Base-by-base conservation (phyloP, 2,329 filamentous ascomycete species). In the Fusarium tupiense region DNA sequence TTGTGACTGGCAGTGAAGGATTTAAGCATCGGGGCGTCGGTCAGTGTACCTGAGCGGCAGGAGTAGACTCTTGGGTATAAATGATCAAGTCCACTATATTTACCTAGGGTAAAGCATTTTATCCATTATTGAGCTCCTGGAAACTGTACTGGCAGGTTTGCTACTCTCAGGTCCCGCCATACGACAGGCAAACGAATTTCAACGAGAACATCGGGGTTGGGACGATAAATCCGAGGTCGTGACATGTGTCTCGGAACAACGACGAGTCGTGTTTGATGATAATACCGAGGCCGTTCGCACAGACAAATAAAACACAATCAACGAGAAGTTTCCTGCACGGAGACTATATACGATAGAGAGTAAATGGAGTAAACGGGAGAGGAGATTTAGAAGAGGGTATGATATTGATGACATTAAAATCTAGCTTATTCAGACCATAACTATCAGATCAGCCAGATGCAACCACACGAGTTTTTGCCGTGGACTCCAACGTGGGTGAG, bases 121-220 rank as follows among this genome's bases (percentile, higher is more conserved):
- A n/a, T 22, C 37, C 20, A 17, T 24, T 20, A 50, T 31, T 22
- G 24, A 29, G 47, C 26, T 60, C 24, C 29, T 38, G 24, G 12
- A 43, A 29, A 41, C 24, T 43, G 24, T 56, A 43, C 11, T 31
- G 8, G 29, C 24, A 8, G 26, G 20, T 29, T 31, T 43, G 20
- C 20, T 29, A n/a, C 14, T 56, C 29, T 38, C 17, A n/a, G 33
- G n/a, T 29, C n/a, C 33, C 14, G 33, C 33, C 37, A 22, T 24
- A 29, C 11, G 14, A n/a, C 20, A 56, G 44, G 58, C 40, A 52
- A 35, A 26, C 37, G 8, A 40, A 56, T 24, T 52, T 22, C 43
- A 57, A 29, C 20, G 20, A 50, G n/a, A 31, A 33, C 29, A 37
- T 47, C 62, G 67, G 64, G 56, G 35, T 62, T 68, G 61, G 73